Base-by-base conservation (phyloP, 164 flowering plant species). In the Macadamia tetraphylla region DNA sequence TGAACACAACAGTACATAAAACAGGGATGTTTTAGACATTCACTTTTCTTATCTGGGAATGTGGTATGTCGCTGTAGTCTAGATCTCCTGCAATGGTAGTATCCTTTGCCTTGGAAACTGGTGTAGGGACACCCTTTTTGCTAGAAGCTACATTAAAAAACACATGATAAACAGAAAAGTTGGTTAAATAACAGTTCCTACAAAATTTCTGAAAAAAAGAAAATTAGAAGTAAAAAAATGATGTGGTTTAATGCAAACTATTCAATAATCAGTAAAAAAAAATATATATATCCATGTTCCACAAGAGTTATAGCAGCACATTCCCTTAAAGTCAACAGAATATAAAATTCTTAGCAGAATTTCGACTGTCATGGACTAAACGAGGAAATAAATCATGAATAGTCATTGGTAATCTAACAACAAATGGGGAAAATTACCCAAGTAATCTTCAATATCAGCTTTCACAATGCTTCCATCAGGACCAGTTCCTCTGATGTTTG, bases 401-500 rank as follows among this genome's bases (percentile, higher is more conserved):
- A 55, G 29, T 13, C 40, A 30, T 30, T 5, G 58, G 35, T 23
- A 6, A 17, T 67, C 15, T n/a, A 68, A 32, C 53, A 8, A 44
- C 66, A 59, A 62, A 62, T 30, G 15, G 18, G 40, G n/a, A 60
- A 58, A 11, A 29, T 29, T 88, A 90, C 98, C 97, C 79, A 94
- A 80, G 82, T 85, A 94, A 64, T 92, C 97, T 75, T 94, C 99
- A 78, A 94, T 81, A 75, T 94, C 99, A 67, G 96, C 98, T 83
- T 92, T 94, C 66, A 94, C 92, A 74, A 94, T 94, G 71, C 80
- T 68, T 48, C 99, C 99, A 76, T 90, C 96, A 70, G 89, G 87
- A 73, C 99, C 99, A 29, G 97, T 88, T 71, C 99, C 99, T 81
- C 87, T 92, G 71, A 94, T 78, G 73, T 83, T 89, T 69, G 98